These are phyloP conservation scores for Nicotiana obtusifolia DNA, from an alignment of 257 asterid species.

Conservation along the genomic window DNA sequence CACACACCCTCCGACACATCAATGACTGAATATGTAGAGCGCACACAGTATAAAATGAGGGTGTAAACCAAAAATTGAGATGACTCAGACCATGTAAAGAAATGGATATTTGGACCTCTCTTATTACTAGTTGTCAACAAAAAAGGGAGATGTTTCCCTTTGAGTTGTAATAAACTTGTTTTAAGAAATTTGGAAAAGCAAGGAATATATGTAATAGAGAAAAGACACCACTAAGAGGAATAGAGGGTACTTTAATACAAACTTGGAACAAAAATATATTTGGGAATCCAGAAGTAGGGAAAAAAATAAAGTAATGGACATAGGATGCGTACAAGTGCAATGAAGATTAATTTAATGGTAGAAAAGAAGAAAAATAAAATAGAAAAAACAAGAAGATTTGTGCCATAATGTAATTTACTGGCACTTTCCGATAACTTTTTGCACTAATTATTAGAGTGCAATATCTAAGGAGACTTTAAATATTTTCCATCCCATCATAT, in stretches of 20 bases:
- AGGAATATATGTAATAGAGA: background rate
- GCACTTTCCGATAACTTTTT: background rate
- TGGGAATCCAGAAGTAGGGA: background rate
- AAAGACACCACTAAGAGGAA: background rate
- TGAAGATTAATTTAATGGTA: background rate
- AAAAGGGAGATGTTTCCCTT: background rate
- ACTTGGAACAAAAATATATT: background rate
- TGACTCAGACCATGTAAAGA: no score
- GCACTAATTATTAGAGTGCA: background rate
- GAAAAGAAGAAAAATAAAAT: background rate
- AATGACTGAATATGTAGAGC: no score
- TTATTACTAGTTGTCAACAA: background rate
- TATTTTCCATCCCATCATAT: background rate
- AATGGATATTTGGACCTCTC: no score
- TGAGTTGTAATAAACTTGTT: background rate
- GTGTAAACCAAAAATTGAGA: no score
- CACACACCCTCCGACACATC: no score
- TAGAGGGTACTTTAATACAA: background rate
- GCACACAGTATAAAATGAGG: no score
- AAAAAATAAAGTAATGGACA: background rate
- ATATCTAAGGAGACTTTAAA: background rate
- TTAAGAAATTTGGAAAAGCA: no score
- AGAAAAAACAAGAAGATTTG: background rate
- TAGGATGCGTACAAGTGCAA: background rate
- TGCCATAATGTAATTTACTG: background rate